Base-by-base conservation (phyloP, 768 basidiomycete genomes). In the Saitozyma sp. region DNA sequence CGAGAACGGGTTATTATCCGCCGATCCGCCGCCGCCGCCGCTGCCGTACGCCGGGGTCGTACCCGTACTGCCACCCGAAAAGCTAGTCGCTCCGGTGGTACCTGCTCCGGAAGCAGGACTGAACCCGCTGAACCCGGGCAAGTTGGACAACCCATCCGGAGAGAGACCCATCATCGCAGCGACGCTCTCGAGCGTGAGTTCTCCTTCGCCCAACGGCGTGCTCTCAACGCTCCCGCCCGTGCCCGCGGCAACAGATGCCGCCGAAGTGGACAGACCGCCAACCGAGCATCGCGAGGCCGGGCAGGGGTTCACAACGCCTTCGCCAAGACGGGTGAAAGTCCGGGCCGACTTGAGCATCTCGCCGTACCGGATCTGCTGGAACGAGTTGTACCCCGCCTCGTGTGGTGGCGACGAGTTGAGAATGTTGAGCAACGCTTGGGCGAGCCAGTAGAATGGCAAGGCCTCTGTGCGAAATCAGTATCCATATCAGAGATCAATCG, bases 391-490 rank as follows among this genome's bases (percentile, higher is more conserved):
- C 13, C 71, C 69, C 8, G 64, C 60, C 46, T 66, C 69, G 19
- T 55, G 53, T 7, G 65, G 50, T 1, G 71, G 61, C 6, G 69
- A 65, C 3, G 54, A 62, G 56, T 73, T 76, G 43, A 82, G 65
- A 14, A 75, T 64, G 63, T 73, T 76, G n/a, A 78, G 61, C 19
- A 82, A 61, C 8, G 78, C 76, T 43, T 76, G 74, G 17, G 76
- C 73, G 29, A 81, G 74, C 81, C 81, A 82, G 63, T 78, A 82
- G 66, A 74, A 80, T 8, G 81, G 81, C 5, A 80, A 68, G n/a
- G 77, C 78, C 60, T 79, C 78, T 75, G 61, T 11, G 42, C 6
- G 16, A 41, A 0, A 54, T 61, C 67, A 68, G 55, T 38, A 19
- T 54, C 13, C 13, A 6, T 48, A 7, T 46, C 13, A 46, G 45